Conservation (phyloP, 306 rosid species). For the Mimosa bimucronata region DNA sequence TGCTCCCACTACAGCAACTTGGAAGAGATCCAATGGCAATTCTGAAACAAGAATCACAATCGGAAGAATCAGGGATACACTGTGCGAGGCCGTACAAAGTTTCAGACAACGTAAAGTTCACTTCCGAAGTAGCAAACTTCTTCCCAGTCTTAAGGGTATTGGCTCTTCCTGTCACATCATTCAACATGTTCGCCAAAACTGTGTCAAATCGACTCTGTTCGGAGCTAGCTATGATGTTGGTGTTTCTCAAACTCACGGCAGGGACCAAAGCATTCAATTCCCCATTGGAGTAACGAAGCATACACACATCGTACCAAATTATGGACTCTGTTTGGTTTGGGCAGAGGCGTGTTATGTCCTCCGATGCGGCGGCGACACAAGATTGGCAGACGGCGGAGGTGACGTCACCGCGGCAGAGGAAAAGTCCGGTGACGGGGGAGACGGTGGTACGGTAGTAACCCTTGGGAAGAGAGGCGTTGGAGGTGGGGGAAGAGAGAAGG, state of each 20-base stretch:
- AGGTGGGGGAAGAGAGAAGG: conserved; percentile 52
- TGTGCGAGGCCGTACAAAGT: conserved; percentile 2
- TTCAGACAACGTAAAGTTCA: conserved; percentile 18
- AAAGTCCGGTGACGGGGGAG: conserved; percentile 47
- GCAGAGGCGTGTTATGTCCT: conserved; percentile 28
- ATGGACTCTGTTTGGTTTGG: conserved; percentile 47
- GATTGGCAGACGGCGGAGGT: conserved; percentile 35
- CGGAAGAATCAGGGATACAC: neutral
- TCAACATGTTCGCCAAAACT: conserved; percentile 33
- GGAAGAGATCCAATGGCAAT: neutral
- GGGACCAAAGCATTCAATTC: conserved; percentile 38
- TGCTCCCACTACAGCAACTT: neutral
- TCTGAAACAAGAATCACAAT: neutral
- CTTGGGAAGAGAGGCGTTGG: conserved; percentile 45
- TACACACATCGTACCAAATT: conserved; percentile 55
- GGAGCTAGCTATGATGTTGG: neutral
- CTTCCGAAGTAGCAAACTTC: conserved; percentile 44
- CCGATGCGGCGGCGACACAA: conserved; percentile 49
- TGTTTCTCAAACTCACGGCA: fast-evolving
- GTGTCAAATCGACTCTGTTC: neutral
- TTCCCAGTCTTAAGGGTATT: conserved; percentile 14
- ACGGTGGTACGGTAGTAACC: conserved; percentile 45
- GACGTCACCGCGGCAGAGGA: conserved; percentile 66
- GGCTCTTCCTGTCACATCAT: neutral
- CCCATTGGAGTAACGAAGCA: conserved; percentile 50